Base-by-base conservation (phyloP, 2,329 filamentous ascomycete genomes). In the Ophiocordyceps robertsii region DNA sequence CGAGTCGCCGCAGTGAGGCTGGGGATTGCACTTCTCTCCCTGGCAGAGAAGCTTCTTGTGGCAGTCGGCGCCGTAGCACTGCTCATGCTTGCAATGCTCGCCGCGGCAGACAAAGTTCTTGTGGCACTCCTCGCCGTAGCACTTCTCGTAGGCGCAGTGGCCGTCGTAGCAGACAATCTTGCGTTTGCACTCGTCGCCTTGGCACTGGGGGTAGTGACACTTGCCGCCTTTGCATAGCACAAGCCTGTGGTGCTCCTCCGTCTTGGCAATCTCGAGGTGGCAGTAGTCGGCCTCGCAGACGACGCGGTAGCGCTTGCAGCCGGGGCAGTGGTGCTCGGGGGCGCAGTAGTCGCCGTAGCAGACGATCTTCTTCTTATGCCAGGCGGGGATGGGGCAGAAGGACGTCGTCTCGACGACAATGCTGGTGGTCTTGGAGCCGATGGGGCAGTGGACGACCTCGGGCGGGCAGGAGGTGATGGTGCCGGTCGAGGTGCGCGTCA, bases 141-240 rank as follows among this genome's bases (percentile, higher is more conserved):
- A 56, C 40, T 53, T 46, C 48, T 54, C 55, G 24, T 51, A 42
- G 16, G 45, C 44, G 51, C 60, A 64, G 43, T 56, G 48, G 43
- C 48, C 51, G 38, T 55, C 52, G 46, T 51, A 51, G 57, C 59
- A 64, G 51, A 56, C 49, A 40, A 61, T 47, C 54, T 62, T 62
- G 45, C 54, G 54, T 41, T 49, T 40, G 44, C 52, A 56, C 30
- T 55, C 52, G 2, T 51, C 42, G 30, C 44, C 47, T 17, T 51
- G n/a, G 49, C 50, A 51, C 29, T 49, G 14, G 40, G 50, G 41
- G 46, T 49, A 58, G 43, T 50, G 50, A 54, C 58, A 61, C 29
- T 54, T 38, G 11, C 53, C 45, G 6, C 49, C 52, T 16, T 51
- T 37, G 55, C 54, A 62, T 44, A 51, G 39, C 43, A 59, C 47